Percentiles rank a stretch among this genome's conserved stretches.
Evolutionary conservation across 192 early-diverging fungal species (phyloP).

Genomic region (Pilobolus umbonatus): DNA sequence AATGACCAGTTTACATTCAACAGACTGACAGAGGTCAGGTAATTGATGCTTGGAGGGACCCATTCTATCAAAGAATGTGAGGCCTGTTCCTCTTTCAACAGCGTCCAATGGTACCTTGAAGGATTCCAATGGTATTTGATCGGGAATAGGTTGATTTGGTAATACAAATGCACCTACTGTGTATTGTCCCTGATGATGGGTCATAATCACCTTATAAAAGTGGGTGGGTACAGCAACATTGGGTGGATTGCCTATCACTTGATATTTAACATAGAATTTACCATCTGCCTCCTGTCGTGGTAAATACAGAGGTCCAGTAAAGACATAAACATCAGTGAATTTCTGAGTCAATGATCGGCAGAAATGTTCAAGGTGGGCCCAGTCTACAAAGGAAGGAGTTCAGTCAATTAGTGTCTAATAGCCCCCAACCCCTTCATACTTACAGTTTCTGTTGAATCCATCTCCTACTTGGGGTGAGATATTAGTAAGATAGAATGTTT

Average conservation of each 20-base stretch:
- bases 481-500: conserved; percentile 82
- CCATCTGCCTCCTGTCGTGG: conserved; percentile 67
- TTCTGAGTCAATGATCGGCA: conserved; percentile 61
- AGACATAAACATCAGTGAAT: conserved; percentile 82
- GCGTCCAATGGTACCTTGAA: conserved; percentile 75
- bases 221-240: conserved; percentile 90
- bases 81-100: conserved; percentile 62
- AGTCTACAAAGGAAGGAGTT: conserved; percentile 48
- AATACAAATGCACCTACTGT: conserved; percentile 73
- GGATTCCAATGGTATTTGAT: conserved; percentile 54
- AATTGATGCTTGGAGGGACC: conserved; percentile 26
- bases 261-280: conserved; percentile 76
- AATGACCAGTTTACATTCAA: conserved; percentile 38
- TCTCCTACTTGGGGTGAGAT: conserved; percentile 78
- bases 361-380: conserved; percentile 85
- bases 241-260: conserved; percentile 84
- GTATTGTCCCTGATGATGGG: conserved; percentile 46
- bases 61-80: conserved; percentile 64
- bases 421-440: neutral
- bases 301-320: conserved; percentile 84
- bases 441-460: conserved; percentile 88
- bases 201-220: conserved; percentile 89
- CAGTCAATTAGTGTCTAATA: neutral
- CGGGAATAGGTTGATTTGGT: conserved; percentile 72
- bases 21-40: conserved; percentile 43